phyloP scores from a whole-genome alignment of 805 yeast genomes.

The Yamadazyma scolyti region DNA sequence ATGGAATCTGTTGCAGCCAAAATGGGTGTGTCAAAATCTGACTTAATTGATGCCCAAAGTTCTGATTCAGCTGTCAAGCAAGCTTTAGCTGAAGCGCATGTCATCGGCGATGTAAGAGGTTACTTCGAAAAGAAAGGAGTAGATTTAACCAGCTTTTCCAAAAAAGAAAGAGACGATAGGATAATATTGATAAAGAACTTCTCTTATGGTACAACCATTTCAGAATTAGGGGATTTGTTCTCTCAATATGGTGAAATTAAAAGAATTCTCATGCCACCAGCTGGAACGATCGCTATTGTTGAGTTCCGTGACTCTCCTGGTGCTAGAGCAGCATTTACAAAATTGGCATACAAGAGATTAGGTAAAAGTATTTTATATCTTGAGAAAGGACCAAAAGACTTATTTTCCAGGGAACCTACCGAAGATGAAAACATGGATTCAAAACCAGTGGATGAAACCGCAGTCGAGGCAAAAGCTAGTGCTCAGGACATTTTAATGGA shows the following conservation, averaged over 20 bases:
- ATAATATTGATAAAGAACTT: constrained; percentile 85
- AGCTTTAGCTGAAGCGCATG: constrained; percentile 96
- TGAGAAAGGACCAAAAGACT: constrained; percentile 88
- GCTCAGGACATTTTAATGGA: constrained; percentile 43
- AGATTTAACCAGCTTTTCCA: constrained; percentile 68
- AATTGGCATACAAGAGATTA: constrained; percentile 81
- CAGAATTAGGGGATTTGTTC: constrained; percentile 81
- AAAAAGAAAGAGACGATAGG: constrained; percentile 71
- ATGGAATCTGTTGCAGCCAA: constrained; percentile 83
- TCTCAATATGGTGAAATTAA: constrained; percentile 74
- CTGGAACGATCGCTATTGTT: constrained; percentile 92
- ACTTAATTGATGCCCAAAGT: constrained; percentile 82
- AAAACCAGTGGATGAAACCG: constrained; percentile 27
- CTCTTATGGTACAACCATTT: constrained; percentile 79
- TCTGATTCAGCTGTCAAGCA: constrained; percentile 90
- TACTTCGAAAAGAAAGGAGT: constrained; percentile 85
- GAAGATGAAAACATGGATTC: constrained; percentile 29
- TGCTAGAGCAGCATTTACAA: constrained; percentile 87
- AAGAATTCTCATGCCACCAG: constrained; percentile 88
- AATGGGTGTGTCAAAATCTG: constrained; percentile 78
- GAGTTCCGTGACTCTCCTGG: constrained; percentile 80
- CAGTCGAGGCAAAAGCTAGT: constrained; percentile 43
- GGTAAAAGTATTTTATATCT: constrained; percentile 83
- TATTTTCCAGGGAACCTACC: constrained; percentile 62
- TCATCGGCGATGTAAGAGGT: constrained; percentile 83